These are phyloP conservation scores for Lactarius hatsudake DNA, from an alignment of 768 basidiomycete species.

Conservation along the genomic window DNA sequence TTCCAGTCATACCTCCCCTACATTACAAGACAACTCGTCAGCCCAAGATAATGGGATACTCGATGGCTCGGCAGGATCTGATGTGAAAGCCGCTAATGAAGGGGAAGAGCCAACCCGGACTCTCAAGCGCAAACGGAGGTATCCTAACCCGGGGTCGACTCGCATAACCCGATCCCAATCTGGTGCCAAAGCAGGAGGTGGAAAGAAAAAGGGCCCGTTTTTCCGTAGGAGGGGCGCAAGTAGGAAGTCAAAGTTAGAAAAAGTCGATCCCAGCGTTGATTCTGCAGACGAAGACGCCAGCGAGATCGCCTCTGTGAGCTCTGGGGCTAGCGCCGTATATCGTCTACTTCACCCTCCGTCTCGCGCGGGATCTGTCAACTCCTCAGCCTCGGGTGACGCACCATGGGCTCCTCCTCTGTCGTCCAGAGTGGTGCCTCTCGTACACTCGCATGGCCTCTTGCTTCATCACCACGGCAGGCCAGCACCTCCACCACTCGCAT, in stretches of 20 bases:
- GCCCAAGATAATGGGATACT: not conserved
- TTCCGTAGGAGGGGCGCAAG: conserved; percentile 7
- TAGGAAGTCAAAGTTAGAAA: conserved; percentile 8
- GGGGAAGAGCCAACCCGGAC: not conserved
- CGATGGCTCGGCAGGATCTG: not conserved
- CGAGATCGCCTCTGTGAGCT: conserved; percentile 36
- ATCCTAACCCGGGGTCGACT: conserved; percentile 16
- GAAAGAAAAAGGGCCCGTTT: conserved; percentile 3
- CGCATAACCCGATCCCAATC: conserved; percentile 32
- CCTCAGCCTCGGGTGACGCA: conserved; percentile 31
- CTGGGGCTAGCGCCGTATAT: conserved; percentile 40
- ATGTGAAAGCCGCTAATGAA: not conserved
- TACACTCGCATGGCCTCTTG: conserved; percentile 31
- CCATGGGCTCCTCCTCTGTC: conserved; percentile 31
- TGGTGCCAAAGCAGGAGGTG: conserved; percentile 15
- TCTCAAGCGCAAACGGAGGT: conserved; percentile 32
- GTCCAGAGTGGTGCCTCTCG: conserved; percentile 26
- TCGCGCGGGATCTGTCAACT: conserved; percentile 50
- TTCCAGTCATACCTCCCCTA: not conserved
- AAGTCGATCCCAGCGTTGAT: conserved; percentile 12
- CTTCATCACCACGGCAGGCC: conserved; percentile 33
- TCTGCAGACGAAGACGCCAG: conserved; percentile 29
- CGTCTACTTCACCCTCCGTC: conserved; percentile 36
- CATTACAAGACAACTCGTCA: not conserved
- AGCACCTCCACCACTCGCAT: conserved; percentile 14